A percentile compares a stretch with the other conserved stretches of the same genome.
Conservation (phyloP, 2,329 filamentous ascomycete genomes). For the Neopestalotiopsis sp. region DNA sequence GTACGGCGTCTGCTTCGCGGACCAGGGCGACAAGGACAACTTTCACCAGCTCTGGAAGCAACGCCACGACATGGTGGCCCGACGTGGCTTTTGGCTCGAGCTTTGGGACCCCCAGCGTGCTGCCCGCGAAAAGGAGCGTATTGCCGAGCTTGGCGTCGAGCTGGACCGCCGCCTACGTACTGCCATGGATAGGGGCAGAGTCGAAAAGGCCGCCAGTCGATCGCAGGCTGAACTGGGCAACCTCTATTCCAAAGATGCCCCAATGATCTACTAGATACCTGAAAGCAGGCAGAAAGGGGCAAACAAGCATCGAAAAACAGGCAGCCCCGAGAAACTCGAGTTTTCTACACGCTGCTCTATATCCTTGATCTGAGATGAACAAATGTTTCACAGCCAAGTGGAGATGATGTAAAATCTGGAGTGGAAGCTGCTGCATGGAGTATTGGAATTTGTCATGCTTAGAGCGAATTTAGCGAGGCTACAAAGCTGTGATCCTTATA, state of each 20-base stretch:
- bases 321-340: background rate
- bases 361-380: background rate
- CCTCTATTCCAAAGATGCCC: constrained; percentile 8
- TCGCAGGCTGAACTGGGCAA: constrained; percentile 14
- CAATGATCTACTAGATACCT: background rate
- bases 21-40: constrained; percentile 21
- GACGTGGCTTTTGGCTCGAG: constrained; percentile 27
- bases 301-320: background rate
- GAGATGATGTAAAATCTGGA: background rate
- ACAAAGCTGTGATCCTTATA: no score
- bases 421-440: background rate
- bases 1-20: constrained; percentile 40
- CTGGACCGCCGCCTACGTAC: constrained; percentile 18
- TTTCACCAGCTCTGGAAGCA: constrained; percentile 28
- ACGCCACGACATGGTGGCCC: constrained; percentile 25
- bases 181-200: constrained; percentile 15
- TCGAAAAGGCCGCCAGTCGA: background rate
- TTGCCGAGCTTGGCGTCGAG: constrained; percentile 29
- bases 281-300: background rate
- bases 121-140: constrained; percentile 25
- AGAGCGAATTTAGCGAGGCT: background rate
- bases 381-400: background rate
- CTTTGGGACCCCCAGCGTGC: constrained; percentile 27
- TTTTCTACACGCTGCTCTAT: background rate
- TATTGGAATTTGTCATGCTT: background rate